Conservation (phyloP, 2,329 filamentous ascomycete genomes). For the Calonectria crousiana region DNA sequence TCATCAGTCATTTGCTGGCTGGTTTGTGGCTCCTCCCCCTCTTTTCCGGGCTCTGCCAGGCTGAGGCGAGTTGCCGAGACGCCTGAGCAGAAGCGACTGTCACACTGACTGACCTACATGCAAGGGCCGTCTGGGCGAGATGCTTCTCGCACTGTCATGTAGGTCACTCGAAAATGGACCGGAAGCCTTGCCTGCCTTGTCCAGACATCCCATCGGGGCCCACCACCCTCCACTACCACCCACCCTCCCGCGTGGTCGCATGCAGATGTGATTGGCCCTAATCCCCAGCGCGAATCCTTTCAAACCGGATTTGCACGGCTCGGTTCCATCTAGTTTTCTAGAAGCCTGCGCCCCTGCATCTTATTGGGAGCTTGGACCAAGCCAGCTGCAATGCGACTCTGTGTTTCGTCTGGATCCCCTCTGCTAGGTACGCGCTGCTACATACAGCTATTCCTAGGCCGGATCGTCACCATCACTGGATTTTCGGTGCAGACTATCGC, state of each 20-base stretch:
- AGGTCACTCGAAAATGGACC: constrained; percentile 51
- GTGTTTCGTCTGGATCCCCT: constrained; percentile 25
- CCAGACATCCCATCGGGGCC: constrained; percentile 37
- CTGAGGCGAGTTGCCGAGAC: constrained; percentile 11
- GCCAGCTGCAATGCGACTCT: constrained; percentile 31
- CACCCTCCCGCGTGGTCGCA: constrained; percentile 42
- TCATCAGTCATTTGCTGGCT: constrained; percentile 28
- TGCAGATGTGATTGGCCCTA: constrained; percentile 36
- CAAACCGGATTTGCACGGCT: constrained; percentile 41
- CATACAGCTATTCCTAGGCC: constrained; percentile 11
- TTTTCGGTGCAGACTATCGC: constrained; percentile 7
- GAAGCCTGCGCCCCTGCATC: constrained; percentile 47
- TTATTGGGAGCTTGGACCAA: constrained; percentile 44
- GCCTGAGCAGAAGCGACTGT: constrained; percentile 14
- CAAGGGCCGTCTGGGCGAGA: constrained; percentile 31
- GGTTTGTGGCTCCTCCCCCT: constrained; percentile 15
- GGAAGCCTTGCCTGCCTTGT: constrained; percentile 44
- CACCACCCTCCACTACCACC: constrained; percentile 28
- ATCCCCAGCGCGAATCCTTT: constrained; percentile 21
- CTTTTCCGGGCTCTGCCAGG: constrained; percentile 8
- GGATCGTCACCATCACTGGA: constrained; percentile 10
- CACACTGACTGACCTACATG: constrained; percentile 17
- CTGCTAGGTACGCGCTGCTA: constrained; percentile 16
- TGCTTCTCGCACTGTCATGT: constrained; percentile 44
- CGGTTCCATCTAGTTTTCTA: constrained; percentile 45